phyloP scores from a whole-genome alignment of 2,329 filamentous ascomycete species.

The Alternaria triticimaculans region DNA sequence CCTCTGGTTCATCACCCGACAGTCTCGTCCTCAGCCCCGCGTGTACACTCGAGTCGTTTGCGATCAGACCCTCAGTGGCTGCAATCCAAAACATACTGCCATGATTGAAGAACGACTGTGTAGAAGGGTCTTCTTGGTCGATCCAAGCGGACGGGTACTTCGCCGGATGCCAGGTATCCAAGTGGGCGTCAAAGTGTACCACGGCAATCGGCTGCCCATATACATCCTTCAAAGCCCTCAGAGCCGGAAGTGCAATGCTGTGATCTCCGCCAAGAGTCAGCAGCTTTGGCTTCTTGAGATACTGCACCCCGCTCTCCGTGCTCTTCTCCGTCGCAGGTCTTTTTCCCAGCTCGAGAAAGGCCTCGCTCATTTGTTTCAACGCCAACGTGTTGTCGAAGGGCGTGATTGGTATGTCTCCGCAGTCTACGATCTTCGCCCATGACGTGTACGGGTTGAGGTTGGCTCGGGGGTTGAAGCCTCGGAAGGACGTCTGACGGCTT shows the following conservation, averaged over 20 bases:
- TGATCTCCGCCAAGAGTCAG: conserved; percentile 59
- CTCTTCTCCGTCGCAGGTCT: conserved; percentile 49
- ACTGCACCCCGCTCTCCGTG: conserved; percentile 47
- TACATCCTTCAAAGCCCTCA: conserved; percentile 56
- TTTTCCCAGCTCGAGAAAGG: conserved; percentile 72
- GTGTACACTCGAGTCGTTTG: conserved; percentile 77
- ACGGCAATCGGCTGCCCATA: conserved; percentile 56
- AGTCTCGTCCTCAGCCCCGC: conserved; percentile 82
- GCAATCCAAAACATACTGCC: conserved; percentile 93
- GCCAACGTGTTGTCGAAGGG: conserved; percentile 87
- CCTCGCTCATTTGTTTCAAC: conserved; percentile 81
- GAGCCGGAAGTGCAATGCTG: conserved; percentile 58
- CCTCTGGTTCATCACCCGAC: conserved; percentile 68
- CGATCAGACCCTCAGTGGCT: conserved; percentile 77
- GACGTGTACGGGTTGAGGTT: conserved; percentile 81
- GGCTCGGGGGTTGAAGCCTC: conserved; percentile 83
- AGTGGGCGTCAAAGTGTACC: conserved; percentile 65
- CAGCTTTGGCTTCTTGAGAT: conserved; percentile 55
- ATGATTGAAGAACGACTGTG: conserved; percentile 81
- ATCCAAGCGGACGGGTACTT: conserved; percentile 82
- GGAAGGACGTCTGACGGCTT: conserved; percentile 77
- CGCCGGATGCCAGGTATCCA: conserved; percentile 82
- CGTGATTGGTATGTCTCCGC: conserved; percentile 86
- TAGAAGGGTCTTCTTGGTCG: conserved; percentile 56
- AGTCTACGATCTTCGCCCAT: conserved; percentile 83